Conservation (phyloP, 2,329 filamentous ascomycete species). For the Epicoccum sorghinum region DNA sequence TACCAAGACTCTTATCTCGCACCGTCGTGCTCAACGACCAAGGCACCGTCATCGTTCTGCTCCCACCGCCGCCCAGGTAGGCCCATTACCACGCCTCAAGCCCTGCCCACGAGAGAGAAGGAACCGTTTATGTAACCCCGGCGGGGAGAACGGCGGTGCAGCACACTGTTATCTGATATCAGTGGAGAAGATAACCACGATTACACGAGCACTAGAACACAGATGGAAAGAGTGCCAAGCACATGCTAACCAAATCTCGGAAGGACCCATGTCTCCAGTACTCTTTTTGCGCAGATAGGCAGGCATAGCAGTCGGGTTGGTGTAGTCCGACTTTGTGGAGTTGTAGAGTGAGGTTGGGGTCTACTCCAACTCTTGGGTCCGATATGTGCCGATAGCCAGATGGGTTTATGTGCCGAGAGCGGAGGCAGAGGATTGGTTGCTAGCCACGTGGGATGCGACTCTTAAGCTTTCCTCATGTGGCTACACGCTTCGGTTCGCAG, state of each 20-base stretch:
- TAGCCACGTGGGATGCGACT: constrained; percentile 7
- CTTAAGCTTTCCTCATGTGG: neutral
- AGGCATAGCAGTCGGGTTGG: neutral
- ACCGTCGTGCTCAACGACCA: neutral
- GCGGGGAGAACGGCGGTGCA: constrained; percentile 6
- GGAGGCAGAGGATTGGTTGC: constrained; percentile 1
- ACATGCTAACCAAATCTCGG: neutral
- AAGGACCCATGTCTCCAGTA: neutral
- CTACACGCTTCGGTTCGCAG: too few relatives aligned
- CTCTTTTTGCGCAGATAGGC: neutral
- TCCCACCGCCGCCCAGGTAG: constrained; percentile 2
- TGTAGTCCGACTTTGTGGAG: neutral
- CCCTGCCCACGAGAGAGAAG: neutral
- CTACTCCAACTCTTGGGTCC: neutral
- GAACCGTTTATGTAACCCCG: constrained; percentile 14
- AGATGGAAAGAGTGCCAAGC: constrained; percentile 13
- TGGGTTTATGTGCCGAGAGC: neutral
- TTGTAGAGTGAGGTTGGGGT: neutral
- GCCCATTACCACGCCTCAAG: neutral
- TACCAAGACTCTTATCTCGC: constrained; percentile 17
- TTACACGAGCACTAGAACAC: constrained; percentile 4
- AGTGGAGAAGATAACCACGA: constrained; percentile 10
- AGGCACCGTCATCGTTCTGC: constrained; percentile 8
- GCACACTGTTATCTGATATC: constrained; percentile 16
- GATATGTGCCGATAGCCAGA: constrained; percentile 8